phyloP scores from a whole-genome alignment of 1,284 basidiomycete species.

The Butyriboletus regius region DNA sequence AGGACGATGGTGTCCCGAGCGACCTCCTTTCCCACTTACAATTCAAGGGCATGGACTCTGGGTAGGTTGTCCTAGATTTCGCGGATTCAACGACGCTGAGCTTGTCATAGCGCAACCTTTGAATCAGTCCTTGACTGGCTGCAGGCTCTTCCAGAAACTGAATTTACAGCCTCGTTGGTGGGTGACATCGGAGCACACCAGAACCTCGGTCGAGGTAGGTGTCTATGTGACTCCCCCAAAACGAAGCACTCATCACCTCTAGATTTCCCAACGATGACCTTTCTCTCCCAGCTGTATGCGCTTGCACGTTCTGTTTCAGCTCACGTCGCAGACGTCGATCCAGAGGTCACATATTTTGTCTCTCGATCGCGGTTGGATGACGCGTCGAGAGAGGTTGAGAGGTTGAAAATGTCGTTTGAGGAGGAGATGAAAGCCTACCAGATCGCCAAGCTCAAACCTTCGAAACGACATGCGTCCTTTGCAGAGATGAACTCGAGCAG shows the following conservation, averaged over 20 bases:
- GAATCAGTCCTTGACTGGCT: slow-evolving; percentile 41
- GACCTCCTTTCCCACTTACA: slow-evolving; percentile 13
- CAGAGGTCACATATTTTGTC: slow-evolving; percentile 22
- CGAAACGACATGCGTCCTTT: slow-evolving; percentile 30
- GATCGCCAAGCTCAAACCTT: slow-evolving; percentile 37
- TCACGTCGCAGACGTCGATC: slow-evolving; percentile 22
- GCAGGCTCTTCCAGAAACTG: slow-evolving; percentile 21
- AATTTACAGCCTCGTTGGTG: slow-evolving; percentile 33
- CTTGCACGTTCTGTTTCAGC: slow-evolving; percentile 37
- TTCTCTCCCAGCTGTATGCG: slow-evolving; percentile 45
- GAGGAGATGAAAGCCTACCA: slow-evolving; percentile 34
- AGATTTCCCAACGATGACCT: slow-evolving; percentile 52
- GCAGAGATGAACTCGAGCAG: slow-evolving; percentile 18
- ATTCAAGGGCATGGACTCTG: slow-evolving; percentile 20
- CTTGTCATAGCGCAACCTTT: slow-evolving; percentile 37
- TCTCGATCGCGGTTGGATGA: slow-evolving; percentile 20
- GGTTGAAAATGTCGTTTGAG: slow-evolving; percentile 28
- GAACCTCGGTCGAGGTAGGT: slow-evolving; percentile 46
- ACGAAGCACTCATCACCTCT: slow-evolving; percentile 4
- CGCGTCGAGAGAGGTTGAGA: slow-evolving; percentile 10
- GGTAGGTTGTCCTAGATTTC: slow-evolving; percentile 17
- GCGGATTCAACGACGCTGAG: slow-evolving; percentile 8
- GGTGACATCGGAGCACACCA: slow-evolving; percentile 47
- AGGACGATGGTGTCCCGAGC: slow-evolving; percentile 18
- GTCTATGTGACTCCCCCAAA: background rate